phyloP scores from a whole-genome alignment of 2,329 filamentous ascomycete species.

The Cercospora sp. region DNA sequence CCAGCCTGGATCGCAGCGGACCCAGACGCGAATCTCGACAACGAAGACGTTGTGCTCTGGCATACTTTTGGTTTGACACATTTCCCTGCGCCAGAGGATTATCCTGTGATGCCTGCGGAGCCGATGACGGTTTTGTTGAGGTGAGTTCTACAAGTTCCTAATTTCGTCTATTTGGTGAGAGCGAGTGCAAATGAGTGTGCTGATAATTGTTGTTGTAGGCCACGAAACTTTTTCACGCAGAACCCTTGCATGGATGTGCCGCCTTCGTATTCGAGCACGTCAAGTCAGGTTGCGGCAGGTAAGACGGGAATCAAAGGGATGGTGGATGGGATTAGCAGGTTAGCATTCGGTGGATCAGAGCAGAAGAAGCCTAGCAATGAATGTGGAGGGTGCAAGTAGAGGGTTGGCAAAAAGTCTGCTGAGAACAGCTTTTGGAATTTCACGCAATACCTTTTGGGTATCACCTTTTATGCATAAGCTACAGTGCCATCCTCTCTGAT shows the following conservation, averaged over 20 bases:
- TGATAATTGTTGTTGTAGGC: constrained; percentile 37
- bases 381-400: constrained; percentile 10
- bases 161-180: too few relatives aligned
- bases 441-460: background rate
- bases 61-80: constrained; percentile 91
- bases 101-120: constrained; percentile 72
- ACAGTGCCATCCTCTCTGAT: constrained; percentile 74
- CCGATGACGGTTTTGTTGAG: constrained; percentile 66
- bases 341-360: constrained; percentile 47
- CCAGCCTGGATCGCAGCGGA: constrained; percentile 74
- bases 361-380: constrained; percentile 39
- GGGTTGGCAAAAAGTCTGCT: constrained; percentile 40
- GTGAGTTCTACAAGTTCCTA: background rate
- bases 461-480: constrained; percentile 36
- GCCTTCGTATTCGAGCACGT: constrained; percentile 70
- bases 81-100: constrained; percentile 87
- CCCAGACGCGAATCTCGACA: constrained; percentile 66
- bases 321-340: constrained; percentile 53
- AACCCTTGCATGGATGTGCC: constrained; percentile 82
- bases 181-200: background rate
- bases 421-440: background rate
- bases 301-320: constrained; percentile 43
- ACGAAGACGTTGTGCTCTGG: constrained; percentile 88
- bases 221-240: constrained; percentile 77
- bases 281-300: constrained; percentile 60